These are phyloP conservation scores for Pseudocercospora eumusae DNA, from an alignment of 2,329 filamentous ascomycete species.

Conservation along the genomic window DNA sequence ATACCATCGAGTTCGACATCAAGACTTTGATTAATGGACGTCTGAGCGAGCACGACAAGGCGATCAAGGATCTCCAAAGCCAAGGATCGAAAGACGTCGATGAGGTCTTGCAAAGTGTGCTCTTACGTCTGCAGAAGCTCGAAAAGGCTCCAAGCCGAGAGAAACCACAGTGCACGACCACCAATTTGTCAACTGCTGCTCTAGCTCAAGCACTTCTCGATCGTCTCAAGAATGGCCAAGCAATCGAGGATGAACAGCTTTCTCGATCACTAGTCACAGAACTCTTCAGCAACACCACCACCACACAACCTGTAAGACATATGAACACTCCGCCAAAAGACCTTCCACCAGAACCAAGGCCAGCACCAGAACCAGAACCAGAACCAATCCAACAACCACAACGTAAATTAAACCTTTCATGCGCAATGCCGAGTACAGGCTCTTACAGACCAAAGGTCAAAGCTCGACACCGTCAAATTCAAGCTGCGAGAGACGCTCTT, in stretches of 20 bases:
- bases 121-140: conserved; percentile 2
- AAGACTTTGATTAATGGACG: neutral
- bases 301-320: neutral
- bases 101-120: neutral
- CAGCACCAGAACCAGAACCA: too few relatives aligned
- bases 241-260: neutral
- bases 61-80: neutral
- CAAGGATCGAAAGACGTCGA: neutral
- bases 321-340: neutral
- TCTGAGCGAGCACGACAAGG: neutral
- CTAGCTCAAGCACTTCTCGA: conserved; percentile 1
- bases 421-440: neutral
- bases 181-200: neutral
- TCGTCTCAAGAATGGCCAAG: neutral
- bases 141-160: conserved; percentile 1
- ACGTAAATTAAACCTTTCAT: neutral
- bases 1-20: neutral
- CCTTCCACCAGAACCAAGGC: too few relatives aligned
- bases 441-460: neutral
- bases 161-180: neutral
- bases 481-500: conserved; percentile 1
- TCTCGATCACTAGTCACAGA: neutral
- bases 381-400: neutral
- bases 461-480: neutral
- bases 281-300: neutral